Base-by-base conservation (phyloP, 306 rosid genomes). In the Castanea mollissima region DNA sequence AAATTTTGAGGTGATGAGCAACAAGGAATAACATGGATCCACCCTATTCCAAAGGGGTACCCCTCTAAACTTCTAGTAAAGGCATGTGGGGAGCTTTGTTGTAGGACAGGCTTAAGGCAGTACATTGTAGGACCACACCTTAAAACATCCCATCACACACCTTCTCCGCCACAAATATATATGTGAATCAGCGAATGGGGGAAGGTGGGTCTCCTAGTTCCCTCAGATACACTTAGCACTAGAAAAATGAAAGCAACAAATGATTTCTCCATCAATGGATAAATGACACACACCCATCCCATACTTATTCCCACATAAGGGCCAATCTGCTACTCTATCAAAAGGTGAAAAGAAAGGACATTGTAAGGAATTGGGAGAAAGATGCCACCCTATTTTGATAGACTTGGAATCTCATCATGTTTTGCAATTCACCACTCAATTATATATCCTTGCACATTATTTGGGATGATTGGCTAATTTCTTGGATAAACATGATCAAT, bases 1-100 rank as follows among this genome's bases (percentile, higher is more conserved):
- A 35, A 54, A 54, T 46, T 73, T 69, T 76, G 31, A 55, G 60
- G 55, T 58, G 74, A 71, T 69, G 80, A 83, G 83, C 75, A 88
- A 80, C 89, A 84, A 86, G 80, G 85, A 89, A 85, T 78, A 82
- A 88, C 91, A 92, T 88, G 94, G 89, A 83, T 78, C 80, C 91
- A 84, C 84, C 83, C 82, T 82, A 80, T 80, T 74, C 79, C 85
- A 46, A 80, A 78, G 78, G 89, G 82, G 78, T 65, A 56, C 29
- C 84, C 78, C 81, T 8, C 88, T 69, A 83, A 85, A 76, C 80
- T 82, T 86, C 80, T 55, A 79, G 79, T 82, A 79, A 83, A 79
- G 85, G 86, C 68, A 83, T 86, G 87, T 81, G 82, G 82, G 70
- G 76, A 77, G 74, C 89, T 78, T 78, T 82, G 85, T 65, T 78